phyloP scores from a whole-genome alignment of 768 basidiomycete species.

The Lepiota brunneoincarnata region DNA sequence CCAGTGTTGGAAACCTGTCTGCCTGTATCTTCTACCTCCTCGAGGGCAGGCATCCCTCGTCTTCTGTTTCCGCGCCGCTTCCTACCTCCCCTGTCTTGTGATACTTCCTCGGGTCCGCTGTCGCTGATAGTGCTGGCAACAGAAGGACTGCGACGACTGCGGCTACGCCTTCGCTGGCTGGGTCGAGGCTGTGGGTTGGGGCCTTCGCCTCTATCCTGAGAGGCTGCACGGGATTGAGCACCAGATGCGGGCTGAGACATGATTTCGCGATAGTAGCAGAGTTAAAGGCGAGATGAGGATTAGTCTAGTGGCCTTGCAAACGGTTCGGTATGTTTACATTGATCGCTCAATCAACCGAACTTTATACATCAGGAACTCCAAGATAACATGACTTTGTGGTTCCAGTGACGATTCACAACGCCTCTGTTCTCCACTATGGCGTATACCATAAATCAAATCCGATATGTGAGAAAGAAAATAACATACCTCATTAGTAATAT shows the following conservation, averaged over 20 bases:
- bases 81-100: not conserved
- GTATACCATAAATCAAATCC: too few species aligned
- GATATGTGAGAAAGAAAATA: too few species aligned
- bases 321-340: not conserved
- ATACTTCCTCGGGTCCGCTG: not conserved
- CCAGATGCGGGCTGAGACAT: conserved; percentile 12
- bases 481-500: too few species aligned
- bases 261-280: not conserved
- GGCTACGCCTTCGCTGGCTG: conserved; percentile 17
- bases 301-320: not conserved
- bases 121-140: conserved; percentile 8
- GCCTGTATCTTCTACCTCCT: conserved; percentile 18
- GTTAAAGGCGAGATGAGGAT: too few species aligned
- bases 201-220: not conserved
- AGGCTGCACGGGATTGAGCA: conserved; percentile 4
- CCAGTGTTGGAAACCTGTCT: conserved; percentile 2
- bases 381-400: too few species aligned
- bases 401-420: too few species aligned
- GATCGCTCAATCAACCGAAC: not conserved
- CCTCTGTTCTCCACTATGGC: too few species aligned
- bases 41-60: conserved; percentile 16
- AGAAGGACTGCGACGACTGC: conserved; percentile 12
- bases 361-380: too few species aligned
- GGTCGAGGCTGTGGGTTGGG: conserved; percentile 1
- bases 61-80: conserved; percentile 14